Evolutionary conservation across 1,284 basidiomycete species (phyloP).

Genomic region (Golubevia pallescens): DNA sequence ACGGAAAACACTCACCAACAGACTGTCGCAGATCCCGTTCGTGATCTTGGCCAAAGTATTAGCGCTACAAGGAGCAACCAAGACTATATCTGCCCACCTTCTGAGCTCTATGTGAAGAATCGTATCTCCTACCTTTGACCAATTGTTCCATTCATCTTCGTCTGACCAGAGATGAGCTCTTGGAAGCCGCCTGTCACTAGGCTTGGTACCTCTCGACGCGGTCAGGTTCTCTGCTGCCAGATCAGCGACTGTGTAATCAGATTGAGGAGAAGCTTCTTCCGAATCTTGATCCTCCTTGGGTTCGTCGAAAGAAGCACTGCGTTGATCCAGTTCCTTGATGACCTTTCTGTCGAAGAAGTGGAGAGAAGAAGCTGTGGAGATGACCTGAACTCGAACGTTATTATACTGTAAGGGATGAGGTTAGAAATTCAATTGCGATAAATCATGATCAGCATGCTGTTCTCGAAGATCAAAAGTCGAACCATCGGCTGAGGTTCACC

Average conservation of each 20-base stretch:
- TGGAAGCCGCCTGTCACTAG: constrained; percentile 64
- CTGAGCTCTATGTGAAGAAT: constrained; percentile 95
- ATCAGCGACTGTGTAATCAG: constrained; percentile 12
- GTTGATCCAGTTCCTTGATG: constrained; percentile 58
- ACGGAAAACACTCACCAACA: constrained; percentile 71
- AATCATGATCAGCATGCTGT: too few relatives aligned
- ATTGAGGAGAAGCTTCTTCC: neutral
- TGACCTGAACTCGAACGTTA: constrained; percentile 80
- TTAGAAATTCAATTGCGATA: too few relatives aligned
- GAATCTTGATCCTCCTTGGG: neutral
- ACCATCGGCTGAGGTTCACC: too few relatives aligned
- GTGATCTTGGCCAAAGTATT: constrained; percentile 94
- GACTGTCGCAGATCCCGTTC: constrained; percentile 85
- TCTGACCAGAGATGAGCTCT: constrained; percentile 80
- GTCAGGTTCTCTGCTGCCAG: constrained; percentile 33
- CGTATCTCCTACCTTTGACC: constrained; percentile 81
- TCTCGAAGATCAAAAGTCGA: neutral
- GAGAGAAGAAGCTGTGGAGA: constrained; percentile 78
- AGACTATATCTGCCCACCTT: constrained; percentile 92
- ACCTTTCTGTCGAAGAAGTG: constrained; percentile 75
- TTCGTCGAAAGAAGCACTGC: too few relatives aligned
- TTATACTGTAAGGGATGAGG: constrained; percentile 68
- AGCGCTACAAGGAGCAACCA: constrained; percentile 92
- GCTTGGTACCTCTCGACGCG: constrained; percentile 12
- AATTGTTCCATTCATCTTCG: constrained; percentile 82